Percentiles rank a stretch among this genome's conserved stretches.
Conservation (phyloP, 306 rosid species). For the Lagenaria siceraria region DNA sequence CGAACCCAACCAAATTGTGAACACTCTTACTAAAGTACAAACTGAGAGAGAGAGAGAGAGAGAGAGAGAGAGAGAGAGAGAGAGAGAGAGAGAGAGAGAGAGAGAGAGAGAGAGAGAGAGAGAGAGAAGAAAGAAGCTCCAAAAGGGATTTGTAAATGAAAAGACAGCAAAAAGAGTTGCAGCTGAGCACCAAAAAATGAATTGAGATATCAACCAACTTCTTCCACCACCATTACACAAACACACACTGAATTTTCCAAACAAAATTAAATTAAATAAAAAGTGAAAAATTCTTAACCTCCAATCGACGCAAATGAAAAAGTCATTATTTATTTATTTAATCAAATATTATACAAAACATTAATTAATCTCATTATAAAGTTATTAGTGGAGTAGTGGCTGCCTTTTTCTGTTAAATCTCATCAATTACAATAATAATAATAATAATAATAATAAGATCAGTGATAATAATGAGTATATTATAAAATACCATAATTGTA, state of each 20-base stretch:
- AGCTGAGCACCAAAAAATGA: slow-evolving; percentile 6
- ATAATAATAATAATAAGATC: background rate
- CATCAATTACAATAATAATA: background rate
- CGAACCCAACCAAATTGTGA: too few relatives aligned
- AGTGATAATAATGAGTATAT: background rate
- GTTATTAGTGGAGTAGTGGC: background rate
- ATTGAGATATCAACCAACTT: slow-evolving; percentile 13
- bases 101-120: too few relatives aligned
- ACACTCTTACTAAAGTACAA: too few relatives aligned
- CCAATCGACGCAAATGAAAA: slow-evolving; percentile 44
- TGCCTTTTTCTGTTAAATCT: slow-evolving; percentile 10
- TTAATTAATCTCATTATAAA: background rate
- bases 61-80: background rate
- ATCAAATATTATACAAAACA: background rate
- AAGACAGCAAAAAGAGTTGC: background rate
- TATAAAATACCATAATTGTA: too few relatives aligned
- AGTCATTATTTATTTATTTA: background rate
- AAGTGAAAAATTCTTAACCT: slow-evolving; percentile 56
- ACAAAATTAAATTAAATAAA: background rate
- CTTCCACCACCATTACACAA: background rate
- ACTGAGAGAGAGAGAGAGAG: too few relatives aligned
- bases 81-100: background rate
- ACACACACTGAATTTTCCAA: background rate
- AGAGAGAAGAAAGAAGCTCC: background rate
- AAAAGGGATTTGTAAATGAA: background rate